Evolutionary conservation across 176 grass and related monocot species (phyloP), one percentile per base, ranked within the genome.

Genomic region (Oryza glaberrima): DNA sequence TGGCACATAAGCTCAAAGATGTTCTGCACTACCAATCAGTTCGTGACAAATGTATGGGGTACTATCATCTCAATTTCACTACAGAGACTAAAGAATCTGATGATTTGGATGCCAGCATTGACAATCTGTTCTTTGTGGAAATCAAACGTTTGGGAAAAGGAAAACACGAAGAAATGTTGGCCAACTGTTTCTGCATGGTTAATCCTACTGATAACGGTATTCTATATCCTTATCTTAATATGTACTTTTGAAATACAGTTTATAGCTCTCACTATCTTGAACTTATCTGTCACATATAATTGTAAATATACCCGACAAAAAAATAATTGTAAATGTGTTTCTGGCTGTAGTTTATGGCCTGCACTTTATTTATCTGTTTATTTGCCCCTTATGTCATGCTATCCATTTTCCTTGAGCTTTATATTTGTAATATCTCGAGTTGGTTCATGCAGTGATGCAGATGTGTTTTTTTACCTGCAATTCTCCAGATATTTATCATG

Each of bases 91-190:
- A 86, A 86, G 77, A 32, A 74, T 26, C 20, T 10, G 47, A 22
- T 34, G 76, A 65, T 25, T 12, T 48, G 2, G 46, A 48, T 11
- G 2, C 47, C 28, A 4, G 45, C 10, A 47, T 5, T 16, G 19
- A 52, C 25, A 26, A 70, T 35, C 49, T 85, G 44, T 54, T 86
- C 77, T 81, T 86, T 69, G 85, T n/a, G 0, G 77, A 86, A 81
- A 16, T 81, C 6, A 81, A 86, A 75, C 19, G 40, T 75, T 5
- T 44, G 7, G 32, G 7, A 3, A 26, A 48, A 54, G 45, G 47
- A 52, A n/a, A 45, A 11, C 35, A 70, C 20, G 19, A 13, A 32
- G 56, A 75, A 65, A 8, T 86, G 34, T 3, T 58, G 5, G 15
- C 74, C 61, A 34, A 61, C 70, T 86, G 70, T 58, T 80, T 80